Conservation (phyloP, 495 filamentous ascomycete genomes). For the Trichodelitschia bisporula region DNA sequence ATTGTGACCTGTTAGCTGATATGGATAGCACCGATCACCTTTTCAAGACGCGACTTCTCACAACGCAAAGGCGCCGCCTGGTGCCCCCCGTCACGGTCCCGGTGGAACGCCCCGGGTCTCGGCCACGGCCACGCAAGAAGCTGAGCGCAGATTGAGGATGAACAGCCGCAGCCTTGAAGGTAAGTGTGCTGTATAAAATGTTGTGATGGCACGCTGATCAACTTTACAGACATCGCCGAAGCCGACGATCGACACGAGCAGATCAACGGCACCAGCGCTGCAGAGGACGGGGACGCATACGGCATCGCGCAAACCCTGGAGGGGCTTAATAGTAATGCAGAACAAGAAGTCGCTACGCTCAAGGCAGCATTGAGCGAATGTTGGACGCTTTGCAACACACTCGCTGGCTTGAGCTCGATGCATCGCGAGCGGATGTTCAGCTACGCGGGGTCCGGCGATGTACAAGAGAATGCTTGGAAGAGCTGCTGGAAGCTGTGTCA, state of each 20-base stretch:
- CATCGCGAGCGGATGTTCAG: conserved; percentile 60
- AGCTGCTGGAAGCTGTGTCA: conserved; percentile 82
- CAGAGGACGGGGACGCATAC: conserved; percentile 8
- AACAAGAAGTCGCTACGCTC: conserved; percentile 47
- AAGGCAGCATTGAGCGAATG: conserved; percentile 62
- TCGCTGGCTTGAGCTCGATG: conserved; percentile 62
- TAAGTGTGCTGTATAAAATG: conserved; percentile 17
- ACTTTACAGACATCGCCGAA: conserved; percentile 14
- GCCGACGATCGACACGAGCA: conserved; percentile 7
- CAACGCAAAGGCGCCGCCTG: too few species aligned
- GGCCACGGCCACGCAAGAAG: too few species aligned
- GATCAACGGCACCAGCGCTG: conserved; percentile 2
- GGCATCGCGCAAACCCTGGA: conserved; percentile 12
- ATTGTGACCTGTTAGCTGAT: too few species aligned
- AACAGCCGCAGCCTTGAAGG: conserved; percentile 64
- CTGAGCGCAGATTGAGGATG: too few species aligned
- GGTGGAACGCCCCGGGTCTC: too few species aligned
- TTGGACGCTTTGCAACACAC: conserved; percentile 82
- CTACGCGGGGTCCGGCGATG: conserved; percentile 38
- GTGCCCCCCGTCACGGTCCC: too few species aligned
- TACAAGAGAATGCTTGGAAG: conserved; percentile 70
- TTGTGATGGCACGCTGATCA: conserved; percentile 11
- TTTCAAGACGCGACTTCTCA: too few species aligned
- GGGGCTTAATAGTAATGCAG: conserved; percentile 21
- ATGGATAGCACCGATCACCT: too few species aligned